phyloP scores from a whole-genome alignment of 345 rosid species.

The Trapa incisa region DNA sequence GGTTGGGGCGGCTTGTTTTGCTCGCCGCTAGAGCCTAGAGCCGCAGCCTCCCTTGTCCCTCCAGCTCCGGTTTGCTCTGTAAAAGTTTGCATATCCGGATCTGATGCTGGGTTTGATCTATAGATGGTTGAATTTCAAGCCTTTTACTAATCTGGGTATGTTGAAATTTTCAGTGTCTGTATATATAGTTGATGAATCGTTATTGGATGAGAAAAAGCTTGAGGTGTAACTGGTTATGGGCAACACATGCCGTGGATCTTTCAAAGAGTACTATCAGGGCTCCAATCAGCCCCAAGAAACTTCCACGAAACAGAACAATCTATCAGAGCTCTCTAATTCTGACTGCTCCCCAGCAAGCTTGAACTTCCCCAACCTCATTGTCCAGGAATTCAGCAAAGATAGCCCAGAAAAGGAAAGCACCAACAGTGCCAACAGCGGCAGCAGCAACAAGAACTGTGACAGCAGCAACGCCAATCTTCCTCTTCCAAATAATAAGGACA shows the following conservation, averaged over 20 bases:
- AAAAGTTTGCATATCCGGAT: background rate
- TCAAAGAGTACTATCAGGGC: slow-evolving; percentile 29
- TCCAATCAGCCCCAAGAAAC: slow-evolving; percentile 30
- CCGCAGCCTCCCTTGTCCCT: background rate
- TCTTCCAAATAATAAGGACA: slow-evolving; percentile 26
- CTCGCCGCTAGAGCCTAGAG: background rate
- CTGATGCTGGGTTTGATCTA: background rate
- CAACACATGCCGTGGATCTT: slow-evolving; percentile 43
- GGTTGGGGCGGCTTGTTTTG: background rate
- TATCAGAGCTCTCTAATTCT: slow-evolving; percentile 17
- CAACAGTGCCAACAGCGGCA: background rate
- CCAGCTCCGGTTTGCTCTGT: background rate
- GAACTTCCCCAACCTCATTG: slow-evolving; percentile 11
- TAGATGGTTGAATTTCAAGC: background rate
- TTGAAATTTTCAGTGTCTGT: background rate
- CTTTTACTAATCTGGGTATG: background rate
- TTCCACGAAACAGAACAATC: slow-evolving; percentile 20
- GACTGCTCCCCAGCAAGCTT: slow-evolving; percentile 12
- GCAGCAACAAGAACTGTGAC: slow-evolving; percentile 14
- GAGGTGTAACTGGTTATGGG: slow-evolving; percentile 22
- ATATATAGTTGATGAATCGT: slow-evolving; percentile 6
- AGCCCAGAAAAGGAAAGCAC: slow-evolving; percentile 10
- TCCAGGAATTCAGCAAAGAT: slow-evolving; percentile 17
- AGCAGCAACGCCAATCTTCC: slow-evolving; percentile 23
- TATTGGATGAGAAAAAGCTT: slow-evolving; percentile 15